phyloP scores from a whole-genome alignment of 108 stramenopile genomes.

The Conticribra weissflogii region DNA sequence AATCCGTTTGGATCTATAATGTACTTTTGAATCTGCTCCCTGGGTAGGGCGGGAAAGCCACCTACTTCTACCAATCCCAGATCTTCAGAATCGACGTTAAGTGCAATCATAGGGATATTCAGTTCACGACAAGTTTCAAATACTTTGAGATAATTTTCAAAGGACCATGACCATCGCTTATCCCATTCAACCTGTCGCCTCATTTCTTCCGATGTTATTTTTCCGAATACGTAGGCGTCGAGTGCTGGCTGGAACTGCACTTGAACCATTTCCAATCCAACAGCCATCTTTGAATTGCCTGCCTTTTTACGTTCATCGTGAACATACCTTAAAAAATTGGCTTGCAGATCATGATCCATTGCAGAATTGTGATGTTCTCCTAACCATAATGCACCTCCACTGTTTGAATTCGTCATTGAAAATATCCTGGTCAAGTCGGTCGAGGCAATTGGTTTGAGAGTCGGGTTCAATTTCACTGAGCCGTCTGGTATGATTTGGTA shows the following conservation, averaged over 20 bases:
- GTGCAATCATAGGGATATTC: conserved; percentile 60
- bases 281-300: conserved; percentile 46
- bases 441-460: conserved; percentile 30
- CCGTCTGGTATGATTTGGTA: conserved; percentile 51
- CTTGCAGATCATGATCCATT: conserved; percentile 68
- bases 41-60: conserved; percentile 58
- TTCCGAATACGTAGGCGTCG: conserved; percentile 59
- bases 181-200: conserved; percentile 63
- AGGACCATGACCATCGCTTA: conserved; percentile 76
- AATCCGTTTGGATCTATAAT: conserved; percentile 64
- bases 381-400: conserved; percentile 58
- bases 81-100: conserved; percentile 83
- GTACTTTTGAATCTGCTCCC: conserved; percentile 50
- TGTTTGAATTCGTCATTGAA: conserved; percentile 8
- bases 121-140: conserved; percentile 58
- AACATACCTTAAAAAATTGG: conserved; percentile 47
- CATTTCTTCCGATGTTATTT: conserved; percentile 52
- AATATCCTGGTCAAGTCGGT: conserved; percentile 18
- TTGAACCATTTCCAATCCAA: conserved; percentile 80
- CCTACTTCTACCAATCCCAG: conserved; percentile 59
- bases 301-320: conserved; percentile 32
- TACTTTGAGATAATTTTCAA: conserved; percentile 61
- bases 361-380: conserved; percentile 78
- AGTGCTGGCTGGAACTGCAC: conserved; percentile 69
- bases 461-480: conserved; percentile 33